Evolutionary conservation across 352 stramenopile genomes (phyloP).

Genomic region (Phytophthora crassamura): DNA sequence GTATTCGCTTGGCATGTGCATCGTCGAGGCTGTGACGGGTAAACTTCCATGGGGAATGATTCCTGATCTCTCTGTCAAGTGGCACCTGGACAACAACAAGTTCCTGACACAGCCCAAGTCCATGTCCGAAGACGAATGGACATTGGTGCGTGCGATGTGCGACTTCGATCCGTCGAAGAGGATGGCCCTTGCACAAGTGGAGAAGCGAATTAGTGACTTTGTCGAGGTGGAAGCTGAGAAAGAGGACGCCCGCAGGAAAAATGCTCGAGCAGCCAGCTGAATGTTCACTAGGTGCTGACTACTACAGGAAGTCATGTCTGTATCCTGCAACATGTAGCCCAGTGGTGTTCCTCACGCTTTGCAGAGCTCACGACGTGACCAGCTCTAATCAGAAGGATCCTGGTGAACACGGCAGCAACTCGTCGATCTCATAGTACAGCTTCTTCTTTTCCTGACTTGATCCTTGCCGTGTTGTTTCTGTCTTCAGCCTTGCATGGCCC

Average conservation of each 20-base stretch:
- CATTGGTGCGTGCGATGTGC: conserved; percentile 7
- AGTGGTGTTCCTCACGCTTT: conserved; percentile 43
- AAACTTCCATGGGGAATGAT: background rate
- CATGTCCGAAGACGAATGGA: conserved; percentile 9
- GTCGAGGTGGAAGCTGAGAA: background rate
- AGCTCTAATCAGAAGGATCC: too few species aligned
- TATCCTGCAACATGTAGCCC: background rate
- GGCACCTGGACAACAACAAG: background rate
- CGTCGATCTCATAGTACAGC: too few species aligned
- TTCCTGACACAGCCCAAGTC: background rate
- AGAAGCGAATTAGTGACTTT: background rate
- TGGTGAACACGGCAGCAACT: too few species aligned
- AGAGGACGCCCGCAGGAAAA: background rate
- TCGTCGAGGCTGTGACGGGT: conserved; percentile 10
- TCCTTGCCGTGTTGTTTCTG: conserved; percentile 80
- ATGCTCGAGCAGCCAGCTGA: conserved; percentile 1
- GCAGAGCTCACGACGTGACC: too few species aligned
- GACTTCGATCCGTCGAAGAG: conserved; percentile 1
- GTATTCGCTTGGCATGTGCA: conserved; percentile 8
- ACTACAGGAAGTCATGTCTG: too few species aligned
- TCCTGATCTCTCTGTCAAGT: background rate
- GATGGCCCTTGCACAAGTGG: conserved; percentile 1
- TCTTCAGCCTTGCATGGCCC: too few species aligned
- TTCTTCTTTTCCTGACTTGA: too few species aligned
- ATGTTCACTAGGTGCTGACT: background rate